Base-by-base conservation (phyloP, 2,329 filamentous ascomycete genomes). In the Acephala macrosclerotiorum region DNA sequence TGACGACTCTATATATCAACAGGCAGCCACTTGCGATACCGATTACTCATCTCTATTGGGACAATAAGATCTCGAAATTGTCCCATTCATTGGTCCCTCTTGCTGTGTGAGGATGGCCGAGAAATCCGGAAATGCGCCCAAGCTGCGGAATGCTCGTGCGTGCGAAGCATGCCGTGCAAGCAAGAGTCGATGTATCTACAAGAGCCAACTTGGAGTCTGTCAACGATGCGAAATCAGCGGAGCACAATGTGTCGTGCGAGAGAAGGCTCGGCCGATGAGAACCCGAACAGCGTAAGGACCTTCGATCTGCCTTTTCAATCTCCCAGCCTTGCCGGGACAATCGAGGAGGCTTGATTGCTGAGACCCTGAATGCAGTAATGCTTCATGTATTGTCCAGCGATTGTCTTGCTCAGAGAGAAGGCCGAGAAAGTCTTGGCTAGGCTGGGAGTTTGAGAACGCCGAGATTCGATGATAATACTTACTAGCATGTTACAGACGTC, bases 101-200 rank as follows among this genome's bases (percentile, higher is more conserved):
- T 16, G 40, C n/a, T 45, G n/a, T 7, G 22, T 16, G 35, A 58
- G 9, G 14, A 66, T 66, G 64, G 53, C 59, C 26, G 64, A 66
- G 33, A 63, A 58, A 58, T 12, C 53, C 40, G 47, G 42, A 22
- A 58, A 58, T 42, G 25, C 63, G 9, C 60, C 67, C 12, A 71
- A 71, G 59, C 58, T 66, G 35, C 69, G 73, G 49, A 76, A 74
- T 63, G 72, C 74, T 56, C 71, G 71, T 64, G 74, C 74, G n/a
- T 76, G 74, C 45, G 74, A 76, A 62, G 66, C 71, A 38, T 76
- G 74, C 45, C 61, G 74, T 40, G 70, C 66, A 12, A 73, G 72
- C 60, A 76, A 76, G 53, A 75, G 72, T 40, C 69, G 71, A 9
- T 76, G 74, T 57, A 68, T 71, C 14, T 75, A 72, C 36, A 58